Conservation (phyloP, 768 basidiomycete species). For the Tulasnella sp. region DNA sequence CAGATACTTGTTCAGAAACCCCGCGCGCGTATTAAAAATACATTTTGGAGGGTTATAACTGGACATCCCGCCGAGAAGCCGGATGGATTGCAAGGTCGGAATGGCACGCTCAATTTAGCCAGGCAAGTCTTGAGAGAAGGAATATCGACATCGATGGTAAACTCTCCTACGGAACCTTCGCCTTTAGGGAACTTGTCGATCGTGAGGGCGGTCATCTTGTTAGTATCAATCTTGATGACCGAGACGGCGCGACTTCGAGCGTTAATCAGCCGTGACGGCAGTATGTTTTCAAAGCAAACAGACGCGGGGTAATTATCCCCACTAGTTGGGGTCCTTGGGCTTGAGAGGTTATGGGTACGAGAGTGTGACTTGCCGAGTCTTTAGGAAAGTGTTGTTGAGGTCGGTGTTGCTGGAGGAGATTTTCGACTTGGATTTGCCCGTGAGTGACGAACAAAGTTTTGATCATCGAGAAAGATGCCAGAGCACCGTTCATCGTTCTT, state of each 20-base stretch:
- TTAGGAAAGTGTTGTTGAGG: not conserved
- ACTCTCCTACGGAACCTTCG: not conserved
- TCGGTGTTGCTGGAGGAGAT: not conserved
- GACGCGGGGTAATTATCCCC: not conserved
- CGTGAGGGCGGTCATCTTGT: not conserved
- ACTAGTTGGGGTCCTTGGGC: not conserved
- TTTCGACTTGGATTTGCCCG: not conserved
- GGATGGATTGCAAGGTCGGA: not conserved
- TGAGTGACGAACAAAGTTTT: not conserved
- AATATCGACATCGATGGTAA: not conserved
- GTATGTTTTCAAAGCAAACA: not conserved
- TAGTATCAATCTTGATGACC: not conserved
- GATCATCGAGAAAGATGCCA: not conserved
- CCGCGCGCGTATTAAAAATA: not conserved
- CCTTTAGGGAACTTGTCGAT: not conserved
- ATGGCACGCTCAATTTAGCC: not conserved
- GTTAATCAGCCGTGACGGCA: not conserved
- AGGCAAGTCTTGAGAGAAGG: not conserved
- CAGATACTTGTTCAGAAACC: not conserved
- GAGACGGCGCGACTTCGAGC: not conserved
- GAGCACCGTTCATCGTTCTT: too few species aligned
- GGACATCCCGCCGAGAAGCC: too few species aligned
- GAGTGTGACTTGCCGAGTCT: not conserved
- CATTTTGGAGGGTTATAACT: not conserved
- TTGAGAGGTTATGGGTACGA: not conserved